These are phyloP conservation scores for Myotisia sp. DNA, from an alignment of 2,329 filamentous ascomycete species.

Conservation along the genomic window DNA sequence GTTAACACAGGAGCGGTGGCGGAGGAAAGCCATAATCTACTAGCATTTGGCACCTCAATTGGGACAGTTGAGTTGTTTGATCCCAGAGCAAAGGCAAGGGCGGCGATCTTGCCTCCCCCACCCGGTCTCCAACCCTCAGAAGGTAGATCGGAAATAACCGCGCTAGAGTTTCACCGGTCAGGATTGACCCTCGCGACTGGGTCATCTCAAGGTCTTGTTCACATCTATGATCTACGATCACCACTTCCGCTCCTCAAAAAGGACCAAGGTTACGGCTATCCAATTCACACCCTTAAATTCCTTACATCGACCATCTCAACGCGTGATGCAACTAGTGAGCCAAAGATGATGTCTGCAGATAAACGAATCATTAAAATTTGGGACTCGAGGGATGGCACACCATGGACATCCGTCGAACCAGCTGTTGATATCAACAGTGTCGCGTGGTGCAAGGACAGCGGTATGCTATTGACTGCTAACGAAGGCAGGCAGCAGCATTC, in stretches of 20 bases:
- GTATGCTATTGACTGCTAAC: constrained; percentile 93
- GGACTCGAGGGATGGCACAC: constrained; percentile 66
- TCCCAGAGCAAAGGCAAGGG: constrained; percentile 63
- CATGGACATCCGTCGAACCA: constrained; percentile 93
- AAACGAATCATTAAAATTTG: constrained; percentile 96
- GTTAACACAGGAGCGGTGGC: constrained; percentile 82
- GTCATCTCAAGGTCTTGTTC: constrained; percentile 73
- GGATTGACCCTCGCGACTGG: constrained; percentile 77
- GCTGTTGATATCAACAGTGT: constrained; percentile 90
- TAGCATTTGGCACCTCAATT: constrained; percentile 83
- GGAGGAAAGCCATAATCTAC: constrained; percentile 73
- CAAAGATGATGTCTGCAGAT: constrained; percentile 79
- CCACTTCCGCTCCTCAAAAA: constrained; percentile 76
- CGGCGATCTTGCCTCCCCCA: constrained; percentile 56
- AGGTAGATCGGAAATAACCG: constrained; percentile 54
- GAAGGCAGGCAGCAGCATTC: constrained; percentile 90
- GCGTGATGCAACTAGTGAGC: constrained; percentile 51
- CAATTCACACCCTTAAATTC: constrained; percentile 70
- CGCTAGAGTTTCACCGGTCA: constrained; percentile 69
- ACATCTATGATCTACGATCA: constrained; percentile 83
- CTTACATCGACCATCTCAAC: constrained; percentile 52
- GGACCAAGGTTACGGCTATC: constrained; percentile 89
- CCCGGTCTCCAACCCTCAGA: constrained; percentile 26
- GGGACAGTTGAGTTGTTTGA: constrained; percentile 99
- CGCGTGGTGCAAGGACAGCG: constrained; percentile 78